Percentiles rank a stretch among this genome's conserved stretches.
These are phyloP conservation scores for Skeletonema marinoi DNA, from an alignment of 108 stramenopile species.

Conservation along the genomic window DNA sequence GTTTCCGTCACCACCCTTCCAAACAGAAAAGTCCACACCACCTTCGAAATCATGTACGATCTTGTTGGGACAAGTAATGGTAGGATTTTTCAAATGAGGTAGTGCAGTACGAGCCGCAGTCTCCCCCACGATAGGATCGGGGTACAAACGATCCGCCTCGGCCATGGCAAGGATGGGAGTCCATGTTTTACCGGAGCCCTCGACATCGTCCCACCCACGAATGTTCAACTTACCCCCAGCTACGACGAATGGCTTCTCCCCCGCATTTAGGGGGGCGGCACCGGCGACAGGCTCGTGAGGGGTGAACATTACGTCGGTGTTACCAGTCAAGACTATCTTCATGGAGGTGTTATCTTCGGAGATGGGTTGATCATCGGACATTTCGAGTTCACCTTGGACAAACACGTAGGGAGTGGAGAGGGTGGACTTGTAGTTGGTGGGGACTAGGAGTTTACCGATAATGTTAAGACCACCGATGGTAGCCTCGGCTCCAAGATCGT, in stretches of 20 bases:
- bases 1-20: constrained; percentile 39
- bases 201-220: constrained; percentile 36
- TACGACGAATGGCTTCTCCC: constrained; percentile 63
- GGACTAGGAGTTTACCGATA: constrained; percentile 56
- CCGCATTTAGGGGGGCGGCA: constrained; percentile 49
- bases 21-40: constrained; percentile 23
- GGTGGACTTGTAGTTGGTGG: constrained; percentile 41
- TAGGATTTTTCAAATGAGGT: constrained; percentile 7
- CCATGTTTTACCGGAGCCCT: constrained; percentile 24
- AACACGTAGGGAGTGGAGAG: constrained; percentile 60
- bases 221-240: constrained; percentile 64
- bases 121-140: constrained; percentile 6
- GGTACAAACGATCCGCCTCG: constrained; percentile 18
- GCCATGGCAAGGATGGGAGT: constrained; percentile 26
- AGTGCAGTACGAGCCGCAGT: background rate
- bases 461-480: constrained; percentile 55
- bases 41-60: constrained; percentile 32
- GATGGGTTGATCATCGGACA: constrained; percentile 47
- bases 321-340: constrained; percentile 53
- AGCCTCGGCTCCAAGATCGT: background rate
- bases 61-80: constrained; percentile 25
- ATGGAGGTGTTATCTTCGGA: constrained; percentile 48
- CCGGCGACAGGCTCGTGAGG: constrained; percentile 38
- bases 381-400: constrained; percentile 72
- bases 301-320: constrained; percentile 33